Base-by-base conservation (phyloP, 495 filamentous ascomycete species). In the Aspergillus sclerotiicarbonarius region DNA sequence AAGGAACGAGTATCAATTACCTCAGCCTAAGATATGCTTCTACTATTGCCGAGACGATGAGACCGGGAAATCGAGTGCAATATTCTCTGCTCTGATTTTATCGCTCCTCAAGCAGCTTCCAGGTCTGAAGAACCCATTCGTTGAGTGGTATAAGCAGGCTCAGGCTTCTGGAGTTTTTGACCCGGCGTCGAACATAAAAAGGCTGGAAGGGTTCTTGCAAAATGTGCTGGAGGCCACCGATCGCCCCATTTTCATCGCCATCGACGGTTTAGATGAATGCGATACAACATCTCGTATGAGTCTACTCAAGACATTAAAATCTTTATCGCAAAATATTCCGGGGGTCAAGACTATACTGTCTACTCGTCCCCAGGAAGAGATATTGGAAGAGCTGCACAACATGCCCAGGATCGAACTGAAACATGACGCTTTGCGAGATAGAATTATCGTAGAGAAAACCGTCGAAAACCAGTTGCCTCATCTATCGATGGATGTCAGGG, bases 231-330 rank as follows among this genome's bases (percentile, higher is more conserved):
- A 57, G 52, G 35, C 15, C 49, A 50, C 60, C 21, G 50, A 60
- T 47, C 53, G 61, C 44, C 51, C 58, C 2, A 32, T 68, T 32
- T 60, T 67, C 44, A 39, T 70, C 45, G 29, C 63, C 33, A 60
- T 72, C 37, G 68, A 72, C 49, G 64, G 63, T 56, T 53, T 69
- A 10, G 68, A 73, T 55, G 68, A 73, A 51, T 73, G 66, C 48
- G 66, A 71, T 25, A 54, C 41, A 47, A 44, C 50, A 48, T 67
- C 62, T 44, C 62, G 59, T 20, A 54, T 56, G 31, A 43, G 45
- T n/a, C 62, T 67, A 15, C 50, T 70, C 46, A 41, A n/a, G 18
- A 39, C 58, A 32, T 51, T 64, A 16, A 55, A 51, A 30, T 54
- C 47, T 15, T 56, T 64, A 18, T 61, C 49, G 21, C 39, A 30